Evolutionary conservation across 2,329 filamentous ascomycete genomes (phyloP).

Genomic region (Orbilia oligospora): DNA sequence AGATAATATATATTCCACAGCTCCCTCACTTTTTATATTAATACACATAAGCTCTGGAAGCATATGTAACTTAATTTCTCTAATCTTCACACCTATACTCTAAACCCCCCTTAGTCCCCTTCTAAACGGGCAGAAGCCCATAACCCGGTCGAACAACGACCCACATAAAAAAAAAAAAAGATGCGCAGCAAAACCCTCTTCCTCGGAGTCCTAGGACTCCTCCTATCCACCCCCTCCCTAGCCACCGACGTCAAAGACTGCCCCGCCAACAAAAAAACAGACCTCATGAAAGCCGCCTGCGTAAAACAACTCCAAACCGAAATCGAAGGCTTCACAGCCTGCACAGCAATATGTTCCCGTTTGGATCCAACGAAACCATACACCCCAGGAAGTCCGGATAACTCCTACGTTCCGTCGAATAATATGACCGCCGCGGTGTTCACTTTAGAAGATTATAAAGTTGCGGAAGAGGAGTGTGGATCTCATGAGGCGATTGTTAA

Average conservation of each 20-base stretch:
- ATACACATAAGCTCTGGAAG: not conserved
- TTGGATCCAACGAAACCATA: not conserved
- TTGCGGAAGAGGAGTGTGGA: constrained; percentile 8
- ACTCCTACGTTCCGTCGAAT: not conserved
- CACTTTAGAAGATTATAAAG: not conserved
- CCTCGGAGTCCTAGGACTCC: not conserved
- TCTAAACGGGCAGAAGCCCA: too few species aligned
- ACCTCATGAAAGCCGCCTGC: not conserved
- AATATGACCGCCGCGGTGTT: not conserved
- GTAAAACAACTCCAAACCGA: not conserved
- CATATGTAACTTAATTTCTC: not conserved
- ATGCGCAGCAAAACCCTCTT: constrained; percentile 2
- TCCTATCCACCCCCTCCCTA: not conserved
- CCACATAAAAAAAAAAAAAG: too few species aligned
- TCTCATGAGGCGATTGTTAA: constrained; percentile 10
- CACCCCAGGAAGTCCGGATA: not conserved
- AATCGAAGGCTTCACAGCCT: not conserved
- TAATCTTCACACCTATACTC: not conserved
- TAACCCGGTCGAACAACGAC: too few species aligned
- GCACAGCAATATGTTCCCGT: not conserved
- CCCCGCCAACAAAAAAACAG: not conserved
- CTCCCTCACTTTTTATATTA: not conserved
- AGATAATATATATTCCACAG: too few species aligned
- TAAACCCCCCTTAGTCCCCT: not conserved
- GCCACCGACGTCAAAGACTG: constrained; percentile 29